Conservation (phyloP, 106 monocot genomes). For the Platanthera guangdongensis region DNA sequence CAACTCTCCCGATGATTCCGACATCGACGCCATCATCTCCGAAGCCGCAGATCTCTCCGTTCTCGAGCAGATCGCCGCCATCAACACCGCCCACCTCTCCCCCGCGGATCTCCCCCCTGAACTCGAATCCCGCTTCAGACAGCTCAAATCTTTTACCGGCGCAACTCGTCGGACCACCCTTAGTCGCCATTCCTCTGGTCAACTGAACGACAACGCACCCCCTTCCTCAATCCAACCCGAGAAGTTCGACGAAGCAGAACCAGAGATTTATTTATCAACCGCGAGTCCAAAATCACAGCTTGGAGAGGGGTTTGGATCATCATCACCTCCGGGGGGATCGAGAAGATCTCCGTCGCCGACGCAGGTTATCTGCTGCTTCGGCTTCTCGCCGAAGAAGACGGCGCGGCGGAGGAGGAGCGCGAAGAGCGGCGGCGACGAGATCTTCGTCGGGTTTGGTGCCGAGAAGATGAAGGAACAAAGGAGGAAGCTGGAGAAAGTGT, state of each 20-base stretch:
- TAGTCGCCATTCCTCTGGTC: background rate
- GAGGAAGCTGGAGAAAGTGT: constrained; percentile 34
- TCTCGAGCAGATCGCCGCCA: constrained; percentile 52
- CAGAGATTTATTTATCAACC: background rate
- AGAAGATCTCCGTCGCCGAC: constrained; percentile 22
- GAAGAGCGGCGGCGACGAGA: constrained; percentile 9
- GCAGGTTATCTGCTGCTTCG: constrained; percentile 39
- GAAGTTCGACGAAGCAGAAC: background rate
- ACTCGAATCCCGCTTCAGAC: constrained; percentile 46
- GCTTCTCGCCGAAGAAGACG: constrained; percentile 34
- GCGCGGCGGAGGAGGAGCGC: constrained; percentile 12
- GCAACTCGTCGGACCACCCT: background rate
- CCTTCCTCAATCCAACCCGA: background rate
- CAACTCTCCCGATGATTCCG: constrained; percentile 19
- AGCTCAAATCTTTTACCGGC: constrained; percentile 52
- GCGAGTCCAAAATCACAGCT: background rate
- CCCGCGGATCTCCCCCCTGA: constrained; percentile 35
- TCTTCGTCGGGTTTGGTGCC: constrained; percentile 28
- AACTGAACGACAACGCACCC: constrained; percentile 18
- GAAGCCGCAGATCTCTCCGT: constrained; percentile 47
- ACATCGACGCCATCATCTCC: constrained; percentile 45
- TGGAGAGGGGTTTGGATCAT: background rate
- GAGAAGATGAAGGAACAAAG: constrained; percentile 27
- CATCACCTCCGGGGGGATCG: background rate
- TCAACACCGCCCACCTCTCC: constrained; percentile 59